Evolutionary conservation across 108 stramenopile genomes (phyloP).

Genomic region (Bacterosira constricta): DNA sequence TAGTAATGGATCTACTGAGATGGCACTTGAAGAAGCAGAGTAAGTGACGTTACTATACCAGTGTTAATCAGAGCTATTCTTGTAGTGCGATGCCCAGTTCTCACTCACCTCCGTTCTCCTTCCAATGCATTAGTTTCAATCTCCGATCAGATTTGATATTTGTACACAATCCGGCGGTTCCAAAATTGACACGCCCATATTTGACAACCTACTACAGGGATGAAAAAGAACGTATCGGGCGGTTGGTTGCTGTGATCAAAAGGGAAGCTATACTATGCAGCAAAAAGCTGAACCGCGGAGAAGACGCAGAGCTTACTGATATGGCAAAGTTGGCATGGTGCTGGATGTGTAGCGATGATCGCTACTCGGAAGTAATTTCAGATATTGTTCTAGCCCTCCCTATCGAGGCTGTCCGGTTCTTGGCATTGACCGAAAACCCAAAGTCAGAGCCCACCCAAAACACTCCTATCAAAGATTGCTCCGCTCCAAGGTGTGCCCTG

Average conservation of each 20-base stretch:
- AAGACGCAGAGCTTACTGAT: slow-evolving; percentile 15
- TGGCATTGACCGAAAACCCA: slow-evolving; percentile 27
- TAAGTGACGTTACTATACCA: neutral
- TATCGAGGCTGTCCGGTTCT: slow-evolving; percentile 15
- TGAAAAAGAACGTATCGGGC: slow-evolving; percentile 31
- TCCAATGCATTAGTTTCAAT: slow-evolving; percentile 19
- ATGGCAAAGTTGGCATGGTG: slow-evolving; percentile 47
- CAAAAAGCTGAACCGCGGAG: neutral
- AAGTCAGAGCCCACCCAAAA: slow-evolving; percentile 17
- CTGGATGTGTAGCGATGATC: slow-evolving; percentile 43
- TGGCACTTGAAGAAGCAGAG: slow-evolving; percentile 17
- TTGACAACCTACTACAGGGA: slow-evolving; percentile 33
- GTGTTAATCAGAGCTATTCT: no score
- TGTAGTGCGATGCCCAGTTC: no score
- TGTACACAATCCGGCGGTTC: slow-evolving; percentile 33
- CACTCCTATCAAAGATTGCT: slow-evolving; percentile 40
- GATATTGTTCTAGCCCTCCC: slow-evolving; percentile 16
- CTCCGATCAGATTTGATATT: slow-evolving; percentile 50
- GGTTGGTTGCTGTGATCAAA: slow-evolving; percentile 29
- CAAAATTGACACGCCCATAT: slow-evolving; percentile 19
- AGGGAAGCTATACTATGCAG: slow-evolving; percentile 37
- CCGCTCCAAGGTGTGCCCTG: slow-evolving; percentile 32
- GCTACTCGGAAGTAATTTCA: slow-evolving; percentile 23
- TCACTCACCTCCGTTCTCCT: no score
- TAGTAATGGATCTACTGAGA: no score